Evolutionary conservation across 495 filamentous ascomycete genomes (phyloP), one percentile per base, ranked within the genome.

Genomic region (Zalerion maritima): DNA sequence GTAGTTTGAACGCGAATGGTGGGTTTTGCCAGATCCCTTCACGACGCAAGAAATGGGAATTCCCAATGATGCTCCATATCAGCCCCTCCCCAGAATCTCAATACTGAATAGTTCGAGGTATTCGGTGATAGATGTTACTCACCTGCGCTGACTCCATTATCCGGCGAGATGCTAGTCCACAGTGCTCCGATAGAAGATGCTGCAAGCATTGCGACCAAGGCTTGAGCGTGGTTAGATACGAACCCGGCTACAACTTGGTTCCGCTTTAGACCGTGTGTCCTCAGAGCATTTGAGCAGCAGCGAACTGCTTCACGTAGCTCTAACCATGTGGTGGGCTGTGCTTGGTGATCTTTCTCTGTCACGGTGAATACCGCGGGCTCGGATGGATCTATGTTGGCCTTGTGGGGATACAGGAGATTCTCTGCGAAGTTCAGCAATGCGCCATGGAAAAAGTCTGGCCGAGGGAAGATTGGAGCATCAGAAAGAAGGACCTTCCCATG

Each of bases 141-240:
- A n/a, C n/a, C n/a, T 14, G 61, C 60, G 30, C 58, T 62, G 22
- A 63, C 58, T n/a, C 82, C 82, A 18, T 71, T 84, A 47, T 91
- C 82, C 0, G 81, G 79, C 38, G 78, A 86, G 24, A 91, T 76
- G 2, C 80, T 81, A 1, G 84, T 87, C 84, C 84, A 94, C 23
- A 87, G 69, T n/a, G 78, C 83, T 12, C 85, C 85, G 8, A 93
- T 51, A 2, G 80, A 71, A 3, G 81, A 70, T 7, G 79, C 66
- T 9, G 81, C 77, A 19, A 94, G 65, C 75, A 93, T 83, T 8
- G 77, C 79, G n/a, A 92, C 70, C 7, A 94, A 59, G 0, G 85
- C 74, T 40, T 86, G 75, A 8, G 65, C 64, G 44, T 93, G 84
- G 46, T 94, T 94, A 3, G 81, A 84, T 14, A 92, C 70, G 41